Percentiles rank a stretch among this genome's conserved stretches.
These are phyloP conservation scores for Vitis riparia DNA, from an alignment of 164 flowering plant species.

Conservation along the genomic window DNA sequence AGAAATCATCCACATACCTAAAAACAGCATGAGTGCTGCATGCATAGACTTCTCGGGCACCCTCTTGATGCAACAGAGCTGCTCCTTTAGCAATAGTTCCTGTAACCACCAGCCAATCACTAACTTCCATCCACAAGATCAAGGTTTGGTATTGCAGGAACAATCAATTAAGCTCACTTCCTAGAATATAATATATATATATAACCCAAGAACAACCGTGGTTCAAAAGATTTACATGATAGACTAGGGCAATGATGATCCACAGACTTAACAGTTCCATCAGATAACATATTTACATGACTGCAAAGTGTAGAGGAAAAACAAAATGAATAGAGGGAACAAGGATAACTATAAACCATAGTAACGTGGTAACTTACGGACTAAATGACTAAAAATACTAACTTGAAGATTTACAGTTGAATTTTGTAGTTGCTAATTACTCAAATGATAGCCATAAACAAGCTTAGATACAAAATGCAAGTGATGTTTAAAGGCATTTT, in stretches of 20 bases:
- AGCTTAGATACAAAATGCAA: background rate
- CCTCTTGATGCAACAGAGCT: slow-evolving; percentile 81
- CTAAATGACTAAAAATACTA: background rate
- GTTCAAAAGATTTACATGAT: background rate
- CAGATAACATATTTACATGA: too few species aligned
- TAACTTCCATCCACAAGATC: slow-evolving; percentile 3
- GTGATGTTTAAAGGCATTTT: background rate
- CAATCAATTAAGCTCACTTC: background rate
- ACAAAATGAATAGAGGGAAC: background rate
- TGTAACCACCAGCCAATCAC: slow-evolving; percentile 26
- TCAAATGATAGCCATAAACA: background rate
- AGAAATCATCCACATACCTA: slow-evolving; percentile 42
- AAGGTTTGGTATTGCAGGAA: background rate
- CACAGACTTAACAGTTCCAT: background rate
- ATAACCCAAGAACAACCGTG: background rate
- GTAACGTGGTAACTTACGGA: background rate
- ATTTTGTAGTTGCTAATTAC: background rate
- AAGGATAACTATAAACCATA: background rate
- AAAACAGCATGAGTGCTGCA: slow-evolving; percentile 94
- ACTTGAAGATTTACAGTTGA: background rate
- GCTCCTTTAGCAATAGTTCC: slow-evolving; percentile 93
- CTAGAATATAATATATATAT: background rate
- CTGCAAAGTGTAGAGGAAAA: too few species aligned
- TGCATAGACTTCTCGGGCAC: slow-evolving; percentile 95
- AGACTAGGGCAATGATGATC: background rate